Conservation (phyloP, 2,329 filamentous ascomycete genomes). For the Uncinocarpus reesii region DNA sequence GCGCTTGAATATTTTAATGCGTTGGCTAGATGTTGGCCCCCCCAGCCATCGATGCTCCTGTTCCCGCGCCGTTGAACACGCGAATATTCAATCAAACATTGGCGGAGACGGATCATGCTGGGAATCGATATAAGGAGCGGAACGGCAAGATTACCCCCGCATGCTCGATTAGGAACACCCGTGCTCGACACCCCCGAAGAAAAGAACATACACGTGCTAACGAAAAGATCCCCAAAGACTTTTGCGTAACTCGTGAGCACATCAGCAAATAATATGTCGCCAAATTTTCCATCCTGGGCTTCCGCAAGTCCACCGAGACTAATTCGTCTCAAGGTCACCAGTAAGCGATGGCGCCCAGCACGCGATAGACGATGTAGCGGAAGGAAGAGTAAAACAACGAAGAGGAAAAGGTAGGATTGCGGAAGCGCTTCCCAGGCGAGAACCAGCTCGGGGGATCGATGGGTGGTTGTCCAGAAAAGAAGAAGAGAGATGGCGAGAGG, state of each 20-base stretch:
- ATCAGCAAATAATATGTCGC: slow-evolving; percentile 86
- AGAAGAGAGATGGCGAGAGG: slow-evolving; percentile 62
- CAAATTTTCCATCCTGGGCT: slow-evolving; percentile 81
- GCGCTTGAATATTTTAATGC: slow-evolving; percentile 89
- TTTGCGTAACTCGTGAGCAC: slow-evolving; percentile 91
- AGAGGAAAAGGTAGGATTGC: slow-evolving; percentile 65
- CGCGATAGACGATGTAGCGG: slow-evolving; percentile 61
- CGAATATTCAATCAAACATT: slow-evolving; percentile 80
- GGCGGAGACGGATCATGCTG: slow-evolving; percentile 73
- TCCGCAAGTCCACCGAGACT: slow-evolving; percentile 77
- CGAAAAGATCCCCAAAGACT: slow-evolving; percentile 79
- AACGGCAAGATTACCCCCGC: slow-evolving; percentile 68
- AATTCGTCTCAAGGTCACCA: slow-evolving; percentile 65
- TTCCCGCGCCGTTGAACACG: slow-evolving; percentile 52
- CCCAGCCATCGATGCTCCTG: slow-evolving; percentile 50
- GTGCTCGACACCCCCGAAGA: slow-evolving; percentile 61
- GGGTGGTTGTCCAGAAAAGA: slow-evolving; percentile 74
- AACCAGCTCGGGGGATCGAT: slow-evolving; percentile 57
- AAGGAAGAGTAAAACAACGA: slow-evolving; percentile 60
- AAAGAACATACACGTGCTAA: slow-evolving; percentile 86
- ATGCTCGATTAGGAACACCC: slow-evolving; percentile 66
- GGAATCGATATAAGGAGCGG: slow-evolving; percentile 77
- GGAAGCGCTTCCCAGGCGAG: slow-evolving; percentile 75
- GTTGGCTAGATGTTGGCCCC: slow-evolving; percentile 82
- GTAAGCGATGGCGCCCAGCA: slow-evolving; percentile 62